Conservation (phyloP, 768 basidiomycete species). For the Amanita fuliginea region DNA sequence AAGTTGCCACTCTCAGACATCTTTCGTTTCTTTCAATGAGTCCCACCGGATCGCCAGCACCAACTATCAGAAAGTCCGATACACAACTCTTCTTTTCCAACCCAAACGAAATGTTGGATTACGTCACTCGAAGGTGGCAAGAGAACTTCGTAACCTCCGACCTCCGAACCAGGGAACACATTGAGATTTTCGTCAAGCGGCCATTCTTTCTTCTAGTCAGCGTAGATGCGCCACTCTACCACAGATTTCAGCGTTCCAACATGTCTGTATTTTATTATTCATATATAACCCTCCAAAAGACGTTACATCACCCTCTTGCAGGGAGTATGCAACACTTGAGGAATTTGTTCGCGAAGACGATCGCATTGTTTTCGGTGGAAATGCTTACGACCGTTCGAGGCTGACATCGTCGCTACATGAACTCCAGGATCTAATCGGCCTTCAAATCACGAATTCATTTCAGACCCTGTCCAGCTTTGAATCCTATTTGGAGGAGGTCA, state of each 20-base stretch:
- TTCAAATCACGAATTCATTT: constrained; percentile 61
- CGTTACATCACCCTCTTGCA: not conserved
- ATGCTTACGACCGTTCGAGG: constrained; percentile 7
- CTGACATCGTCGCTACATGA: constrained; percentile 18
- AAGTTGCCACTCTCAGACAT: constrained; percentile 16
- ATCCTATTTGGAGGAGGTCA: constrained; percentile 50
- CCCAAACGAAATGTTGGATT: constrained; percentile 46
- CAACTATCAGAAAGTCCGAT: constrained; percentile 11
- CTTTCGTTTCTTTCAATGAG: constrained; percentile 29
- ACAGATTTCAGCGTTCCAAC: constrained; percentile 52
- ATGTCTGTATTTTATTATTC: constrained; percentile 24
- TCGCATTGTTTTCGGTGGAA: constrained; percentile 45
- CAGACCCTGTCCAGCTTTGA: constrained; percentile 40
- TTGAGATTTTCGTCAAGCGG: constrained; percentile 67
- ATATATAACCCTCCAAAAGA: not conserved
- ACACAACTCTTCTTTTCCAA: constrained; percentile 30
- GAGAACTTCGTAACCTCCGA: constrained; percentile 74
- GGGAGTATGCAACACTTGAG: constrained; percentile 35
- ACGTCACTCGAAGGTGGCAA: constrained; percentile 77
- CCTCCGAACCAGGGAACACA: constrained; percentile 37
- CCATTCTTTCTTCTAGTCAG: constrained; percentile 85
- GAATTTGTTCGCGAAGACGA: constrained; percentile 73
- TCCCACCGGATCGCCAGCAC: constrained; percentile 19
- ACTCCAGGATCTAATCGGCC: constrained; percentile 40
- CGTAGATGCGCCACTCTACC: constrained; percentile 72